Percentiles rank a stretch among this genome's conserved stretches.
phyloP scores from a whole-genome alignment of 768 basidiomycete species.

The Tulasnella sp. region DNA sequence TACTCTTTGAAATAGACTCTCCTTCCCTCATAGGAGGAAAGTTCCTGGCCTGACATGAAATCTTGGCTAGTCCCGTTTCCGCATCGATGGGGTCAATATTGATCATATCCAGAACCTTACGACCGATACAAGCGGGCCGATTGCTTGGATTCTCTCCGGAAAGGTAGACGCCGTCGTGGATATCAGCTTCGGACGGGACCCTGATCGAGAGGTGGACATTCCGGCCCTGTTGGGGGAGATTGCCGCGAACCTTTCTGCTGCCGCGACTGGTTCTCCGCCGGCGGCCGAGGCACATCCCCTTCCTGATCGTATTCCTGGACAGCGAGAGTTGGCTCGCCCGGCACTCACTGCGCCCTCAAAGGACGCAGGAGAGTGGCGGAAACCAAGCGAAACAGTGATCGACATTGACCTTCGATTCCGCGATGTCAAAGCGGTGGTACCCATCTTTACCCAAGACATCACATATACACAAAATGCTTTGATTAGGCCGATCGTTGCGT shows the following conservation, averaged over 20 bases:
- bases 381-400: slow-evolving; percentile 34
- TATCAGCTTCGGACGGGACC: slow-evolving; percentile 88
- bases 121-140: slow-evolving; percentile 65
- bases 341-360: slow-evolving; percentile 62
- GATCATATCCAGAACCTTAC: slow-evolving; percentile 86
- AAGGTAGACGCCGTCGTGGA: slow-evolving; percentile 95
- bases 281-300: slow-evolving; percentile 23
- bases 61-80: slow-evolving; percentile 65
- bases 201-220: slow-evolving; percentile 54
- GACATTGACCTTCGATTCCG: slow-evolving; percentile 93
- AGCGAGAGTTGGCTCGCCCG: slow-evolving; percentile 75
- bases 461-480: slow-evolving; percentile 89
- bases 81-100: slow-evolving; percentile 93
- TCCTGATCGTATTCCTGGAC: slow-evolving; percentile 68
- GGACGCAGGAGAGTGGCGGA: slow-evolving; percentile 24
- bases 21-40: no score
- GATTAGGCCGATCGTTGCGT: slow-evolving; percentile 91
- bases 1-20: slow-evolving; percentile 10
- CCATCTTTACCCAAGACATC: slow-evolving; percentile 78
- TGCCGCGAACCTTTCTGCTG: slow-evolving; percentile 64
- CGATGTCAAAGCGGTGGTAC: slow-evolving; percentile 90
- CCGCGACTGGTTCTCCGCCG: slow-evolving; percentile 18
- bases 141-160: slow-evolving; percentile 96
- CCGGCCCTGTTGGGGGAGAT: slow-evolving; percentile 82
- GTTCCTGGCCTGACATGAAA: slow-evolving; percentile 14